Base-by-base conservation (phyloP, 1,284 basidiomycete genomes). In the Puccinia novopanici region DNA sequence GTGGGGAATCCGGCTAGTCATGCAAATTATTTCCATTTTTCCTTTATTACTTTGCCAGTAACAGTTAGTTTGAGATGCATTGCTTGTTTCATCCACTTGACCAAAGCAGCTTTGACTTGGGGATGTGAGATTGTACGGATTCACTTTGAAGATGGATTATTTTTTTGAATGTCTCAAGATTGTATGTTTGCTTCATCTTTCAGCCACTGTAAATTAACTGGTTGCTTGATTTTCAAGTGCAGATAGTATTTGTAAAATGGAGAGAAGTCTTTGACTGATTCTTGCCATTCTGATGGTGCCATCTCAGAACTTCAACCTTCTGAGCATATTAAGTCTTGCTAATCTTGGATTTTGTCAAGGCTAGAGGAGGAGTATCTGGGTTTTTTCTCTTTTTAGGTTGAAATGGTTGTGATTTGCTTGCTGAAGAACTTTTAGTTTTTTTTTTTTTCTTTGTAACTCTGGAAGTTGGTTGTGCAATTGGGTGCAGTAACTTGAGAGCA, bases 21-120 rank as follows among this genome's bases (percentile, higher is more conserved):
- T 15, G 74, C 57, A 75, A 75, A 75, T 48, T 75, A 57, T 54
- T 37, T 63, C 74, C 74, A 75, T 63, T 75, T 75, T 40, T 65
- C 57, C 34, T 42, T 40, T 24, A 71, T 50, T 0, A 71, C 24
- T 10, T 71, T 30, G 27, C 50, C 68, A 3, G 48, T 71, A 12
- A 71, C 19, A 19, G 50, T 52, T 9, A 52, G 30, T 22, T 59
- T 74, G 17, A 40, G n/a, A 24, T 42, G 37, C 3, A 59, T 40
- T 2, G 72, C 52, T 37, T 74, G 72, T 17, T 57, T 55, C 37
- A 59, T 50, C 52, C 72, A 74, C 22, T 55, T 22, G 37, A 6
- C 34, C n/a, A 74, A 37, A 40, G 37, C 30, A n/a, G 40, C 37
- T 40, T 55, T 24, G 19, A 74, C 72, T 12, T 74, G n/a, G 15